Conservation (phyloP, 2,329 filamentous ascomycete species). For the Stachybotrys elegans region DNA sequence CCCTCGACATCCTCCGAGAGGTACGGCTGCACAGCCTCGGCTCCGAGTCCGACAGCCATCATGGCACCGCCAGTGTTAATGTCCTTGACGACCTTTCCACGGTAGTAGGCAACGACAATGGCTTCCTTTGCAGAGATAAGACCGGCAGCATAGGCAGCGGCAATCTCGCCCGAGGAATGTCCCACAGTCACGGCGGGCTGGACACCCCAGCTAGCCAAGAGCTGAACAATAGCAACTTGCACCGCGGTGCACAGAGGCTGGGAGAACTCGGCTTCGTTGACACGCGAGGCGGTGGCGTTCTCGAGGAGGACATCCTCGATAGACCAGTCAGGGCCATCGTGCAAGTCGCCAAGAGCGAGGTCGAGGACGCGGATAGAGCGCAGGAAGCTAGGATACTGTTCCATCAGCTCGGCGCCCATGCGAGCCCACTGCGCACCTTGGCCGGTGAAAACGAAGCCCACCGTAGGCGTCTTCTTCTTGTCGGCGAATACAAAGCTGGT, state of each 20-base stretch:
- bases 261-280: conserved; percentile 30
- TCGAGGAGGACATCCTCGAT: neutral
- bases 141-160: conserved; percentile 16
- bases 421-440: conserved; percentile 24
- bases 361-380: neutral
- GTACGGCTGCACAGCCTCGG: conserved; percentile 8
- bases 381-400: neutral
- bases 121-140: conserved; percentile 6
- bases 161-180: conserved; percentile 23
- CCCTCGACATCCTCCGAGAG: conserved; percentile 10
- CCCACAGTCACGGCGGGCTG: conserved; percentile 30
- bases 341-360: conserved; percentile 14
- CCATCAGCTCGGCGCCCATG: conserved; percentile 25
- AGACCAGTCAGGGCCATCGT: conserved; percentile 1
- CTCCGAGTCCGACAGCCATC: conserved; percentile 13
- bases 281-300: conserved; percentile 3
- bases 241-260: conserved; percentile 22
- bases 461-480: neutral
- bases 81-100: conserved; percentile 4
- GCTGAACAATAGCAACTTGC: conserved; percentile 26
- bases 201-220: conserved; percentile 23
- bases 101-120: conserved; percentile 9
- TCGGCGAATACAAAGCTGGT: neutral
- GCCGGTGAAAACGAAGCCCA: conserved; percentile 25
- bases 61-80: conserved; percentile 11